Evolutionary conservation across 2,329 filamentous ascomycete genomes (phyloP).

Genomic region (Colletotrichum chlorophyti): DNA sequence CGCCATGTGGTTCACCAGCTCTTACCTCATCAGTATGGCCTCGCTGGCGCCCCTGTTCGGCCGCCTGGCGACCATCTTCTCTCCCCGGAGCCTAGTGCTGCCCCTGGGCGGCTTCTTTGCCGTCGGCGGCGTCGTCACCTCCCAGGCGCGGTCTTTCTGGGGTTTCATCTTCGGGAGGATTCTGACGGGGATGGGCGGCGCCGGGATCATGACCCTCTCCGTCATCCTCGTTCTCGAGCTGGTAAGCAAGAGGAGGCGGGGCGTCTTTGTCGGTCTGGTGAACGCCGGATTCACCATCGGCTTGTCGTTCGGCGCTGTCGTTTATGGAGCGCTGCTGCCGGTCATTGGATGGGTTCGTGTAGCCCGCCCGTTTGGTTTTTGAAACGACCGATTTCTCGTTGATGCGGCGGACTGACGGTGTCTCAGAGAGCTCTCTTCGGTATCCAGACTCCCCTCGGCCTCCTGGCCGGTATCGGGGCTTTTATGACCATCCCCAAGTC

Average conservation of each 20-base stretch:
- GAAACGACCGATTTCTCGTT: not conserved
- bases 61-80: constrained; percentile 77
- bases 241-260: constrained; percentile 69
- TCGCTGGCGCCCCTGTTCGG: constrained; percentile 73
- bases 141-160: constrained; percentile 62
- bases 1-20: constrained; percentile 81
- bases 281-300: constrained; percentile 78
- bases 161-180: constrained; percentile 74
- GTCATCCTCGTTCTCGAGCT: constrained; percentile 82
- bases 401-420: constrained; percentile 7
- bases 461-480: constrained; percentile 67
- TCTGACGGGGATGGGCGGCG: constrained; percentile 72
- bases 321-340: constrained; percentile 70
- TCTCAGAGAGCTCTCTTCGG: constrained; percentile 74
- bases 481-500: constrained; percentile 69
- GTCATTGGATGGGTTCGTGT: constrained; percentile 69
- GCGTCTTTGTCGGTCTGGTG: constrained; percentile 75
- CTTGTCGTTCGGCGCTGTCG: constrained; percentile 73
- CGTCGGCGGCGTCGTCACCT: constrained; percentile 69
- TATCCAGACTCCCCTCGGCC: constrained; percentile 69
- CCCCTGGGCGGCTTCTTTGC: constrained; percentile 64
- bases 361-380: not conserved
- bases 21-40: constrained; percentile 71
- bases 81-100: constrained; percentile 70
- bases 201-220: constrained; percentile 75